Percentiles rank a stretch among this genome's conserved stretches.
Evolutionary conservation across 495 filamentous ascomycete species (phyloP).

Genomic region (Articulospora tetracladia): DNA sequence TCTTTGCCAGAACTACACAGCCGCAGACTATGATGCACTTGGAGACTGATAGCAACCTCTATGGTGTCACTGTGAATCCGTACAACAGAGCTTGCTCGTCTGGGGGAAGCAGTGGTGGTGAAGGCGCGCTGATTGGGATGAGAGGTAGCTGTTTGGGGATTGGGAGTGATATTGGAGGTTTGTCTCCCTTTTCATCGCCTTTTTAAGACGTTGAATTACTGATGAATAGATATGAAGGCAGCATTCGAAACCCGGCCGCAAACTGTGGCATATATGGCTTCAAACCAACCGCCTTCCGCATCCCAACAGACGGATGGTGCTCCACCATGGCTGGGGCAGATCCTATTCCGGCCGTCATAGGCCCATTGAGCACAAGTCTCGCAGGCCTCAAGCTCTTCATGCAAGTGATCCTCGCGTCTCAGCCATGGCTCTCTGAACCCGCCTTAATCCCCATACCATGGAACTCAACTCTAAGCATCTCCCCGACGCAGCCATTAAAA

Average conservation of each 20-base stretch:
- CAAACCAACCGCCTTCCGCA: constrained; percentile 42
- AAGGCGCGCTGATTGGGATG: constrained; percentile 50
- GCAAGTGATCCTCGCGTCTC: constrained; percentile 28
- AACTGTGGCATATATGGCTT: constrained; percentile 55
- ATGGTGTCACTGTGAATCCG: constrained; percentile 42
- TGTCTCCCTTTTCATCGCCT: constrained; percentile 12
- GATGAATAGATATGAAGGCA: constrained; percentile 2
- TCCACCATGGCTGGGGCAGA: constrained; percentile 20
- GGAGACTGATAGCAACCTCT: constrained; percentile 26
- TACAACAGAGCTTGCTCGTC: constrained; percentile 44
- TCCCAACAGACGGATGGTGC: constrained; percentile 40
- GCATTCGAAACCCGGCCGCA: constrained; percentile 47
- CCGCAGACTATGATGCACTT: constrained; percentile 25
- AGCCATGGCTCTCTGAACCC: constrained; percentile 38
- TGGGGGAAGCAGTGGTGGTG: constrained; percentile 58
- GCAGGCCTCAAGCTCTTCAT: constrained; percentile 38
- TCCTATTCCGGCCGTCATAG: constrained; percentile 34
- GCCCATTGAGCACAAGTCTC: constrained; percentile 39
- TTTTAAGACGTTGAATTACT: constrained; percentile 16
- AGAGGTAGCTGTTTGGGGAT: constrained; percentile 54
- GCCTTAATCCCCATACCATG: constrained; percentile 35
- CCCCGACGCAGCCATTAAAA: constrained; percentile 26
- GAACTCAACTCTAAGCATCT: neutral
- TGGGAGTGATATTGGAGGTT: constrained; percentile 57
- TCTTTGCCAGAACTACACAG: constrained; percentile 49